Evolutionary conservation across 352 stramenopile species (phyloP).

Genomic region (Phytophthora macrochlamydospora): DNA sequence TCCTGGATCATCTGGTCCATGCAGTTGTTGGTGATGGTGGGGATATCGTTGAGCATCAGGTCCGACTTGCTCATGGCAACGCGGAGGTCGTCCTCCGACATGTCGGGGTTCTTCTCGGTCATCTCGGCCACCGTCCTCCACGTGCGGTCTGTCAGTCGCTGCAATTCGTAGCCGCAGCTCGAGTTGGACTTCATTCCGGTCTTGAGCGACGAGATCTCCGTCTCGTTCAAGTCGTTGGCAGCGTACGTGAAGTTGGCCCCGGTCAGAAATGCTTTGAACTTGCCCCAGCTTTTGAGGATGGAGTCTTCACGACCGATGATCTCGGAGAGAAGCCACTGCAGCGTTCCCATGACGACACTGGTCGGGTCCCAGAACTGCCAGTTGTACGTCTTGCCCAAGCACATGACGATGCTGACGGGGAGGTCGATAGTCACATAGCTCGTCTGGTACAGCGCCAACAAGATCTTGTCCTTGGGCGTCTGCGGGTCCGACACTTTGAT

Average conservation of each 20-base stretch:
- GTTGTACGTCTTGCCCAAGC: conserved; percentile 13
- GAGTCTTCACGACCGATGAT: conserved; percentile 10
- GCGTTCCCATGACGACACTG: conserved; percentile 12
- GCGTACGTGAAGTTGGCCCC: conserved; percentile 15
- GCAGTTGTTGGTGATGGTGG: conserved; percentile 19
- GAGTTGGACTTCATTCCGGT: conserved; percentile 21
- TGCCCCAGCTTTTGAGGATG: conserved; percentile 15
- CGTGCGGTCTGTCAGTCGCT: conserved; percentile 18
- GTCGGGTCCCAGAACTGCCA: conserved; percentile 8
- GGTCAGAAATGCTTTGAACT: conserved; percentile 17
- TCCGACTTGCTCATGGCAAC: conserved; percentile 17
- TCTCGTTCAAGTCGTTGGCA: conserved; percentile 20
- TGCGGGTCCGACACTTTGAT: conserved; percentile 19
- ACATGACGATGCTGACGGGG: conserved; percentile 17
- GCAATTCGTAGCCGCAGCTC: conserved; percentile 34
- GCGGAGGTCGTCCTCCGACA: conserved; percentile 11
- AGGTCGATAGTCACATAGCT: conserved; percentile 26
- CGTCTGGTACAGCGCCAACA: conserved; percentile 21
- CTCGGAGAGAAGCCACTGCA: conserved; percentile 16
- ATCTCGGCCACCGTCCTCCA: conserved; percentile 23
- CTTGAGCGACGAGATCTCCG: conserved; percentile 28
- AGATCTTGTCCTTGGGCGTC: conserved; percentile 14
- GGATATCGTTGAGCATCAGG: conserved; percentile 17
- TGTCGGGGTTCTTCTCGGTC: conserved; percentile 7
- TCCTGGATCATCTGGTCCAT: conserved; percentile 18